Evolutionary conservation across 495 filamentous ascomycete genomes (phyloP), one percentile per base, ranked within the genome.

Genomic region (Pyrenopolyporus hunteri): DNA sequence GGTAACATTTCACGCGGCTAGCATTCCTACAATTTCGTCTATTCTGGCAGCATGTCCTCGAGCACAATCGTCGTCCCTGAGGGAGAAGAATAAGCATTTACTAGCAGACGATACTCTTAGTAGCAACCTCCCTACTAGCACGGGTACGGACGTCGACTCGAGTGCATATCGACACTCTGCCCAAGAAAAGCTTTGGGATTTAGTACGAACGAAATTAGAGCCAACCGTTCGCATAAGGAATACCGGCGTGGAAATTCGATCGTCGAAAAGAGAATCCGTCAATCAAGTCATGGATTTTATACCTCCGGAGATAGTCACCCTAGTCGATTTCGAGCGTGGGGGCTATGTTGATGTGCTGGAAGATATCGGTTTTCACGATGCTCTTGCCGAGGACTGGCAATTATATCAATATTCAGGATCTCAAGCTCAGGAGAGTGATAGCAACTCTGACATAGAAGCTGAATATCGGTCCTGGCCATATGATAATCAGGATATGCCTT

Each of bases 141-240:
- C 25, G 4, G 39, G 14, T 2, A 10, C 22, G 1, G 57, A 43
- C 19, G 14, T 8, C 4, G 26, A 52, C 5, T 7, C 37, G 5
- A 42, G 19, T 3, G 4, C 23, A 5, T 45, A 45, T 40, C 53
- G 35, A 33, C 40, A 10, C 36, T 58, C 54, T 6, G 39, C 65
- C 7, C 48, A 67, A n/a, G 29, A 32, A 20, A 62, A 16, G 33
- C 51, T 71, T 39, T 71, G 69, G 69, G 55, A 55, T 42, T 48
- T 69, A 14, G 31, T 67, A 44, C 63, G 50, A 50, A 40, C 48
- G 35, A 61, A 20, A 14, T 14, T 68, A 8, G 39, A 59, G 2
- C 62, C 67, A n/a, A 66, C 47, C 6, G 64, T 46, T 10, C 35
- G 52, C 28, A 59, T 29, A 10, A 56, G 25, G 4, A 64, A 42